Evolutionary conservation across 2,329 filamentous ascomycete species (phyloP).

Genomic region (Cryphonectria carpinicola): DNA sequence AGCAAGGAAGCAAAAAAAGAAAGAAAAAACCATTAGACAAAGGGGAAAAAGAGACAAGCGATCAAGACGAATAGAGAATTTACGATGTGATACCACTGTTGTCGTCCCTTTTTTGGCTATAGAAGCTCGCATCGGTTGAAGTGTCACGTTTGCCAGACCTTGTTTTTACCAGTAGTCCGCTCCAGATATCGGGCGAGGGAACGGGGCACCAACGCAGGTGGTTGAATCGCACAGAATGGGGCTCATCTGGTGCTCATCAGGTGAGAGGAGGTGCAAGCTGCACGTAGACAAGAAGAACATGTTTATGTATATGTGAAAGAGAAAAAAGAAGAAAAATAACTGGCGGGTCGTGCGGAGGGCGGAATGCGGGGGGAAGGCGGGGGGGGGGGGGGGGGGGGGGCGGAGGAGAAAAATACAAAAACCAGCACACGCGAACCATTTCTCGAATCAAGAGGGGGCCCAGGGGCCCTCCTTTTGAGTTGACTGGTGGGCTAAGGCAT

Average conservation of each 20-base stretch:
- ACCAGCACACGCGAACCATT: no score
- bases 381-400: no score
- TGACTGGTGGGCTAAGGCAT: no score
- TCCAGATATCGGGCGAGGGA: neutral
- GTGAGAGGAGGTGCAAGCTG: no score
- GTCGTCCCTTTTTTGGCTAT: neutral
- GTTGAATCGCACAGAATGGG: neutral
- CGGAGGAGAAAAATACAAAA: no score
- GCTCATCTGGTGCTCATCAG: neutral
- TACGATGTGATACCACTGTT: neutral
- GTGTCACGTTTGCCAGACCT: neutral
- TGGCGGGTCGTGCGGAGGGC: neutral
- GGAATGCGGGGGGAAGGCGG: no score
- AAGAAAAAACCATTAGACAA: neutral
- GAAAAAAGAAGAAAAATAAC: no score
- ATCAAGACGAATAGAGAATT: constrained; percentile 2
- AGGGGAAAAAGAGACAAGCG: neutral
- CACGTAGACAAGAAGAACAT: no score
- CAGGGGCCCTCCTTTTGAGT: no score
- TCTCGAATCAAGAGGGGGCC: no score
- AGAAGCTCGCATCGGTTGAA: neutral
- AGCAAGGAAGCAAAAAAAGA: neutral
- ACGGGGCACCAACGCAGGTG: no score
- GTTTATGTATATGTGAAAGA: no score
- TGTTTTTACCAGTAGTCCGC: neutral